Evolutionary conservation across 2,329 filamentous ascomycete species (phyloP).

Genomic region (Anthostomella pinea): DNA sequence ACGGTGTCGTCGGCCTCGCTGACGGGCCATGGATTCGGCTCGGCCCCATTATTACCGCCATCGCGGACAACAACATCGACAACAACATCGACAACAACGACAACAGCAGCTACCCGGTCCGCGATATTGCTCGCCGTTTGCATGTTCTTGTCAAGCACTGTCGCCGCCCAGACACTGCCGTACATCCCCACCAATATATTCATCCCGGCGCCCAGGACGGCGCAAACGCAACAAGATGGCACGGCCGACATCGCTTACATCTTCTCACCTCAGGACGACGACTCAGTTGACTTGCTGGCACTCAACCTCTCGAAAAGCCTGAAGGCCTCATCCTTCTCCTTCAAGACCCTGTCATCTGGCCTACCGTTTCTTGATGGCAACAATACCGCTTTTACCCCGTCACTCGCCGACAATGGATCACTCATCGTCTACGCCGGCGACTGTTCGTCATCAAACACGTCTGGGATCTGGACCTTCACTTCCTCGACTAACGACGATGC

Average conservation of each 20-base stretch:
- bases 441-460: constrained; percentile 55
- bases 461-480: constrained; percentile 67
- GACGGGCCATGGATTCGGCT: constrained; percentile 17
- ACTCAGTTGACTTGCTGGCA: constrained; percentile 53
- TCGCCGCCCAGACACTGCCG: constrained; percentile 54
- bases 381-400: constrained; percentile 62
- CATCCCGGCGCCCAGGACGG: constrained; percentile 47
- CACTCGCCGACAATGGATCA: constrained; percentile 64
- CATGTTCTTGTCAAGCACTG: constrained; percentile 14
- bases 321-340: constrained; percentile 39
- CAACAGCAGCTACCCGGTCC: constrained; percentile 22
- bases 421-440: constrained; percentile 73
- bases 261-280: constrained; percentile 56
- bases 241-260: constrained; percentile 62
- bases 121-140: constrained; percentile 18
- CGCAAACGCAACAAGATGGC: constrained; percentile 31
- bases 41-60: constrained; percentile 1
- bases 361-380: constrained; percentile 61
- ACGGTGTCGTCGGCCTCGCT: constrained; percentile 22
- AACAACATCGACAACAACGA: no score
- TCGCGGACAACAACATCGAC: no score
- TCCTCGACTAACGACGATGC: constrained; percentile 39
- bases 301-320: constrained; percentile 64
- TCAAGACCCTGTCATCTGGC: constrained; percentile 50
- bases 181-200: constrained; percentile 78